Percentiles rank a stretch among this genome's conserved stretches.
Conservation (phyloP, 441 rosid genomes). For the Syzygium malaccense region DNA sequence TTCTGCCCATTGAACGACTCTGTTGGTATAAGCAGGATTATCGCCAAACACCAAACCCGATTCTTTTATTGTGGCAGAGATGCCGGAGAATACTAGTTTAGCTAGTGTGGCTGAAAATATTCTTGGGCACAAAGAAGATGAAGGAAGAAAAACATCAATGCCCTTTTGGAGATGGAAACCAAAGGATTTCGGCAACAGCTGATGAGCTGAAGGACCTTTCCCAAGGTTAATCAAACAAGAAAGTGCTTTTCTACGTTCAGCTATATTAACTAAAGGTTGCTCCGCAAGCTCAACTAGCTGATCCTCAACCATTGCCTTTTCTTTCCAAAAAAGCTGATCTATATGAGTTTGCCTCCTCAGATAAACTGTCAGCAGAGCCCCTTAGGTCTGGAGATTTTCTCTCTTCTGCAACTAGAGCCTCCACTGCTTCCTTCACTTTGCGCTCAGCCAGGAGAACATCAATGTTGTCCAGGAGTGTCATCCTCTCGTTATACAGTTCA, state of each 20-base stretch:
- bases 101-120: slow-evolving; percentile 74
- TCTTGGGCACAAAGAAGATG: slow-evolving; percentile 62
- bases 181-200: slow-evolving; percentile 47
- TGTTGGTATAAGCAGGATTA: slow-evolving; percentile 70
- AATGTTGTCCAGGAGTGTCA: slow-evolving; percentile 46
- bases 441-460: slow-evolving; percentile 89
- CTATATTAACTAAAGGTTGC: slow-evolving; percentile 46
- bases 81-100: slow-evolving; percentile 66
- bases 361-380: slow-evolving; percentile 38
- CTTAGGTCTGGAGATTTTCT: slow-evolving; percentile 48
- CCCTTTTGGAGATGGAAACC: slow-evolving; percentile 52
- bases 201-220: slow-evolving; percentile 83
- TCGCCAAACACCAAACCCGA: slow-evolving; percentile 77
- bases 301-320: slow-evolving; percentile 54
- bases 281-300: slow-evolving; percentile 58
- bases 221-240: slow-evolving; percentile 69
- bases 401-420: slow-evolving; percentile 67
- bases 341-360: slow-evolving; percentile 37
- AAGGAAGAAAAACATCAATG: slow-evolving; percentile 61
- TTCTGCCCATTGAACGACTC: slow-evolving; percentile 94
- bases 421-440: slow-evolving; percentile 65
- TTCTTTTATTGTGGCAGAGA: slow-evolving; percentile 58
- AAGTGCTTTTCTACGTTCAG: slow-evolving; percentile 55
- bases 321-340: slow-evolving; percentile 51
- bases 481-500: slow-evolving; percentile 23